Evolutionary conservation across 441 rosid genomes (phyloP).

Genomic region (Omphalea diandra): DNA sequence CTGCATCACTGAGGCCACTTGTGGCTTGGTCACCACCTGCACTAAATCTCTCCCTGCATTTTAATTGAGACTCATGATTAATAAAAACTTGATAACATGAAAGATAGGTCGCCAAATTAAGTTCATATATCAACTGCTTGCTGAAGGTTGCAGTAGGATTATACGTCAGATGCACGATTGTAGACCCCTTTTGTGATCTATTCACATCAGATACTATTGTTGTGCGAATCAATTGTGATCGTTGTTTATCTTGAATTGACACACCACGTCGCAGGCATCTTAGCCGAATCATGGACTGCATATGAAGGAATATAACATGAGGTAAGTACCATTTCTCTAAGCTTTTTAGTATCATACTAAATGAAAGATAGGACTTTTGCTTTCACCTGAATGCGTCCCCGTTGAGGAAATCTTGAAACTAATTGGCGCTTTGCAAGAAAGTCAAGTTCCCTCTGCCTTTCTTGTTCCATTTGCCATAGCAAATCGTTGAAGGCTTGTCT

Average conservation of each 20-base stretch:
- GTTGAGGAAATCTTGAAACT: constrained; percentile 69
- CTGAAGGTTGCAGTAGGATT: not conserved
- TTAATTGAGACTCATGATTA: constrained; percentile 9
- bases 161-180: constrained; percentile 57
- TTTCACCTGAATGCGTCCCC: constrained; percentile 81
- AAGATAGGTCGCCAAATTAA: not conserved
- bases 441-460: constrained; percentile 57
- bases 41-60: constrained; percentile 59
- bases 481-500: constrained; percentile 80
- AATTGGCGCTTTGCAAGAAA: constrained; percentile 42
- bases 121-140: not conserved
- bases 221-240: constrained; percentile 26
- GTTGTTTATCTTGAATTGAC: constrained; percentile 44
- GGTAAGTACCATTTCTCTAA: too few species aligned
- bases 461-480: constrained; percentile 55
- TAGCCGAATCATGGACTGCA: constrained; percentile 62
- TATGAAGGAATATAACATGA: not conserved
- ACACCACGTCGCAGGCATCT: constrained; percentile 55
- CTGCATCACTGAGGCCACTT: constrained; percentile 19
- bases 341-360: too few species aligned
- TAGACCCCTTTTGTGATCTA: constrained; percentile 38
- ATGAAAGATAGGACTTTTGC: not conserved
- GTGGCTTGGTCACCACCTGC: constrained; percentile 31
- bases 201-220: constrained; percentile 28
- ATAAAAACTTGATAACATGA: not conserved